A percentile compares a stretch with the other conserved stretches of the same genome.
phyloP scores from a whole-genome alignment of 257 asterid genomes.

The Pogostemon cablin region DNA sequence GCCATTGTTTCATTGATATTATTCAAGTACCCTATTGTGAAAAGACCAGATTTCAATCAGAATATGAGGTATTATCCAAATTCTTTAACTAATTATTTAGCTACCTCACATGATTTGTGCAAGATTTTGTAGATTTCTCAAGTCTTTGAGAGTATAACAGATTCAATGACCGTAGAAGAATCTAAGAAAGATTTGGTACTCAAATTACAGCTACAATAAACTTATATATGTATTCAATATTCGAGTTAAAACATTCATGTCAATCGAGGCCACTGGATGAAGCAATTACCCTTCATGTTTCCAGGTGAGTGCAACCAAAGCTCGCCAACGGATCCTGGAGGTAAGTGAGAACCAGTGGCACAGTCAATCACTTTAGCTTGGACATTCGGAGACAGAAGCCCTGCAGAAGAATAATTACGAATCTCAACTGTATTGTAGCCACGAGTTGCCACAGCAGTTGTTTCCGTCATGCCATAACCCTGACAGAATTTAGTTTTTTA shows the following conservation, averaged over 20 bases:
- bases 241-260: neutral
- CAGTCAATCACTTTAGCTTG: conserved; percentile 79
- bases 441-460: conserved; percentile 72
- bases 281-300: conserved; percentile 67
- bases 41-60: conserved; percentile 27
- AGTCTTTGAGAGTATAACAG: neutral
- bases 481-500: conserved; percentile 29
- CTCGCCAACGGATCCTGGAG: conserved; percentile 79
- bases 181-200: too few relatives aligned
- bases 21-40: conserved; percentile 64
- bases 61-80: conserved; percentile 12
- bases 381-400: conserved; percentile 69
- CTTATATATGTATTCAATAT: too few relatives aligned
- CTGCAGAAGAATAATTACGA: conserved; percentile 61
- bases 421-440: conserved; percentile 54
- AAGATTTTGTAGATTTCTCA: neutral
- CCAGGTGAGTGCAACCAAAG: conserved; percentile 82
- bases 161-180: too few relatives aligned
- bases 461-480: conserved; percentile 96
- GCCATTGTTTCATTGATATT: conserved; percentile 57
- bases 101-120: neutral
- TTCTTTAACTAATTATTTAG: neutral
- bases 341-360: conserved; percentile 56
- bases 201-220: too few relatives aligned
- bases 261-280: conserved; percentile 5